Evolutionary conservation across 192 early-diverging fungal genomes (phyloP).

Genomic region (Allomyces arbusculus): DNA sequence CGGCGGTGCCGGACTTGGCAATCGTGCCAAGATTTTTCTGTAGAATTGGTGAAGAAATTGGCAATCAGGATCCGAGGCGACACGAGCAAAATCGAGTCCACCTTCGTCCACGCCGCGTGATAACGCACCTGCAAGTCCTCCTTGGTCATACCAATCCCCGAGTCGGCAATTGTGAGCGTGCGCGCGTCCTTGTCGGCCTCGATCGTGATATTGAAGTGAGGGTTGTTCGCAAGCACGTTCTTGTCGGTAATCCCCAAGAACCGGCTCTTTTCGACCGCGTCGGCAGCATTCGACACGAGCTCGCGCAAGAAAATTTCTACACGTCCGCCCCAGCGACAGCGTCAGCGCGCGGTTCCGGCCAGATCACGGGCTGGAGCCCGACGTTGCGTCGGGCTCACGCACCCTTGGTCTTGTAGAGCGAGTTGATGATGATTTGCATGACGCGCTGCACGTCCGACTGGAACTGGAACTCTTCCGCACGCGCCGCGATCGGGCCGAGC

Average conservation of each 20-base stretch:
- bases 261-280: conserved; percentile 87
- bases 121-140: conserved; percentile 43
- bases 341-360: not conserved
- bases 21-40: conserved; percentile 84
- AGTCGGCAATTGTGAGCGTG: conserved; percentile 66
- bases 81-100: not conserved
- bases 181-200: conserved; percentile 47
- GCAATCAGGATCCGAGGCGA: not conserved
- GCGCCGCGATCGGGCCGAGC: not conserved
- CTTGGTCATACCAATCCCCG: conserved; percentile 90
- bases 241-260: conserved; percentile 57
- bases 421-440: conserved; percentile 90
- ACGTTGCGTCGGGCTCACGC: too few species aligned
- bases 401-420: conserved; percentile 72
- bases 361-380: too few species aligned
- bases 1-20: conserved; percentile 90
- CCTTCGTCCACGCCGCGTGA: not conserved
- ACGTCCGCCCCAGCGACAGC: not conserved
- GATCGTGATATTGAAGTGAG: conserved; percentile 66
- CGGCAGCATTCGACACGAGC: conserved; percentile 86
- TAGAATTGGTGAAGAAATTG: not conserved
- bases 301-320: conserved; percentile 93
- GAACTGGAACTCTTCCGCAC: conserved; percentile 12
- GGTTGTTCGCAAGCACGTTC: conserved; percentile 29
- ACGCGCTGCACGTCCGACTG: conserved; percentile 76